Conservation (phyloP, 768 basidiomycete genomes). For the Rhodotorula sphaerocarpa region DNA sequence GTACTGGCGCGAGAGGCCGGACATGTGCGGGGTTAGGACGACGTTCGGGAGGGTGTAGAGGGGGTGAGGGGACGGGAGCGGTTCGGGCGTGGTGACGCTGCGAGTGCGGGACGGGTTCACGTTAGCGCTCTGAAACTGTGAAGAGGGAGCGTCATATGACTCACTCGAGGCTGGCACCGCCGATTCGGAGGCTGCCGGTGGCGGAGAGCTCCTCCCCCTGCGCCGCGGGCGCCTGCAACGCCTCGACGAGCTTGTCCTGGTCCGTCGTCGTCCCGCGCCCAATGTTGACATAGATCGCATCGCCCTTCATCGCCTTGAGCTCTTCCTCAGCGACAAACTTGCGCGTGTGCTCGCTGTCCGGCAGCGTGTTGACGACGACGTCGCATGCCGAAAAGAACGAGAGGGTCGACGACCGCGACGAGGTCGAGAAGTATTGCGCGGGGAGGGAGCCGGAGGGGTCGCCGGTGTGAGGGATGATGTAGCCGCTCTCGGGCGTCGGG, state of each 20-base stretch:
- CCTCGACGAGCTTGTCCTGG: conserved; percentile 22
- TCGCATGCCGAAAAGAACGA: conserved; percentile 24
- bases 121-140: no score
- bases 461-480: conserved; percentile 29
- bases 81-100: conserved; percentile 46
- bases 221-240: conserved; percentile 4
- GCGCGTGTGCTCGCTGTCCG: conserved; percentile 7
- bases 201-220: conserved; percentile 1
- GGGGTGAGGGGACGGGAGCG: conserved; percentile 42
- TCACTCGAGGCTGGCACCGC: conserved; percentile 14
- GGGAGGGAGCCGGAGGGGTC: conserved; percentile 26
- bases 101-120: conserved; percentile 31
- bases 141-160: background rate
- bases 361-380: conserved; percentile 32
- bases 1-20: conserved; percentile 42
- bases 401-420: background rate
- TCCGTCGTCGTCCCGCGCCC: conserved; percentile 44
- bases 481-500: conserved; percentile 9
- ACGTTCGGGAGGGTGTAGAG: conserved; percentile 42
- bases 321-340: conserved; percentile 16
- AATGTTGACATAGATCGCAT: conserved; percentile 44
- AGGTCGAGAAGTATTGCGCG: conserved; percentile 15
- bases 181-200: conserved; percentile 20
- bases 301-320: conserved; percentile 39
- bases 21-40: conserved; percentile 45